A percentile compares a stretch with the other conserved stretches of the same genome.
Evolutionary conservation across 176 grass and related monocot genomes (phyloP).

Genomic region (Aegilops sharonensis): DNA sequence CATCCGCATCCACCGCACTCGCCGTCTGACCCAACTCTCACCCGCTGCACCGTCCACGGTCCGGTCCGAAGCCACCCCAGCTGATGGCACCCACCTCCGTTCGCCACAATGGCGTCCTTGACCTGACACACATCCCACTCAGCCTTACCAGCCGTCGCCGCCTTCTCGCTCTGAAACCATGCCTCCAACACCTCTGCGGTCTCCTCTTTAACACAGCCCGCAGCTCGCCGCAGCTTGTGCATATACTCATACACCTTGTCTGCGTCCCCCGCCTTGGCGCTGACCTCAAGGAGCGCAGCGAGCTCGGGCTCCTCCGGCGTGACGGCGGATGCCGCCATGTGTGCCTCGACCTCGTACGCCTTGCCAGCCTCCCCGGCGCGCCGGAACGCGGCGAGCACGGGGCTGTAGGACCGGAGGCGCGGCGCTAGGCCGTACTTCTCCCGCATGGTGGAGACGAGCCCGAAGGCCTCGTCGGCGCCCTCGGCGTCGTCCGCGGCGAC

Average conservation of each 20-base stretch:
- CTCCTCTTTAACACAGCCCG: conserved; percentile 29
- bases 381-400: conserved; percentile 60
- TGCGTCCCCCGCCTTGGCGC: conserved; percentile 36
- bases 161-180: conserved; percentile 57
- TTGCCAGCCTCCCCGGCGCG: conserved; percentile 45
- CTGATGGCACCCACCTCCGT: conserved; percentile 72
- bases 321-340: conserved; percentile 59
- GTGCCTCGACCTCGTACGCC: conserved; percentile 58
- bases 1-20: conserved; percentile 40
- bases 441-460: conserved; percentile 61
- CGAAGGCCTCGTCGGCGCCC: conserved; percentile 61
- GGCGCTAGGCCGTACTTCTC: conserved; percentile 58
- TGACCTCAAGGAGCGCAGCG: conserved; percentile 50
- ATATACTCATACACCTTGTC: conserved; percentile 80
- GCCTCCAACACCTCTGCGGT: conserved; percentile 41
- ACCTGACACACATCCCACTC: conserved; percentile 34
- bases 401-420: conserved; percentile 76
- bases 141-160: neutral
- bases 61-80: conserved; percentile 60
- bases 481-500: conserved; percentile 27
- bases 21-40: conserved; percentile 29
- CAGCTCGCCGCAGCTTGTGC: conserved; percentile 57
- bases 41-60: conserved; percentile 54
- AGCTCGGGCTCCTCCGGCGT: conserved; percentile 72
- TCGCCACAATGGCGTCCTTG: conserved; percentile 49